Evolutionary conservation across 257 asterid genomes (phyloP), one percentile per base, ranked within the genome.

Genomic region (Avicennia marina): DNA sequence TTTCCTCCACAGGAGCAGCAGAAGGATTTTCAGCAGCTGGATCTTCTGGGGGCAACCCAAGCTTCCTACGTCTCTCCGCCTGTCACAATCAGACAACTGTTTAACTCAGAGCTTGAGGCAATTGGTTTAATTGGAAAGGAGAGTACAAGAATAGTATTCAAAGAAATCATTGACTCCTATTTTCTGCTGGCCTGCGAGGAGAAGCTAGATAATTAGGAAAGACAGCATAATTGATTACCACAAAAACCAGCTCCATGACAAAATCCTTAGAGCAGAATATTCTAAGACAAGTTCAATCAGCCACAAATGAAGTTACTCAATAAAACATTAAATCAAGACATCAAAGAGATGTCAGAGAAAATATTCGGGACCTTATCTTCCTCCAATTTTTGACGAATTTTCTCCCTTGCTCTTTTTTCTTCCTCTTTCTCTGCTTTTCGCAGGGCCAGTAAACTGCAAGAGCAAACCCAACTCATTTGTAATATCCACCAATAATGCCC

Each of bases 31-130:
- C 72, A 39, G 75, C 67, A 59, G 81, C 55, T 39, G 88, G 89
- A 48, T 89, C 97, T 66, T 86, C 95, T 16, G 87, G 73, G 38
- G 96, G 86, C 75, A 93, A 80, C 56, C 99, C 97, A 60, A 93
- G 96, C 76, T 81, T 93, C 65, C 95, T 77, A 53, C 99, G 86
- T 71, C 97, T 93, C 79, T 93, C 99, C 22, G 97, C 99, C 99
- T 93, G 81, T 64, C 42, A 80, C 44, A 58, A 31, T 27, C 31
- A 36, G 27, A 54, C n/a, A 60, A 68, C 26, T 6, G 34, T 60
- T 70, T 62, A 31, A 32, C 20, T 40, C 53, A 66, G 65, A 53
- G 56, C 31, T 60, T 34, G 16, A 64, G 51, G n/a, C n/a, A n/a
- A n/a, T 25, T 11, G 44, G 43, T 52, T 41, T 9, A 31, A 53